Evolutionary conservation across 257 asterid species (phyloP), one percentile per base, ranked within the genome.

Genomic region (Nicotiana benthamiana): DNA sequence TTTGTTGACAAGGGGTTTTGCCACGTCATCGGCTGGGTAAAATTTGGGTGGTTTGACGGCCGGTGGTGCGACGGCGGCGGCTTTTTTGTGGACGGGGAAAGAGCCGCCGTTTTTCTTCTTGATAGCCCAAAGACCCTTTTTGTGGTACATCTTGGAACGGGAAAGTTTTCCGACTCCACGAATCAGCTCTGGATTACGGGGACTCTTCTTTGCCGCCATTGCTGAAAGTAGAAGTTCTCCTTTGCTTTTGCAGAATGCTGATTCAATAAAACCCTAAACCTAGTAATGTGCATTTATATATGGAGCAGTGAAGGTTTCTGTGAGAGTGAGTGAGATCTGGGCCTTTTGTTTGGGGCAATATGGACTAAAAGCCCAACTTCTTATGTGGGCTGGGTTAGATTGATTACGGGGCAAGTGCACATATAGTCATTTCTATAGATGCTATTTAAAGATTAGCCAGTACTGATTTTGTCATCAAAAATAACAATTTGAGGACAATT

Each of bases 131-230:
- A 79, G 64, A 24, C 82, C 82, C 76, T 70, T 79, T 40, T 79
- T 79, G 77, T 79, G 82, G 65, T 79, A 79, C 77, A 79, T 64
- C 48, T 79, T 79, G 17, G 82, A 79, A 34, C 82, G 61, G 46
- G 77, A 64, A 24, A 24, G 65, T 22, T 63, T 79, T 20, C 82
- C 82, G 16, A 79, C 32, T 27, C 77, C 82, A 34, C 36, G 59
- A 51, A 63, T 79, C 8, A 79, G 82, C 65, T 79, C 77, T 2
- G 82, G 77, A 18, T 79, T 79, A 4, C 82, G 82, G 52, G 63
- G 32, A 24, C 75, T 10, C 53, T 79, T 79, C 77, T 79, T 79
- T 60, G 82, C 82, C 64, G 82, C 82, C 82, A 79, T 79, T 79
- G 82, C 16, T 46, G 66, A 63, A 67, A 40, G 11, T 40, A 1